Percentiles rank a stretch among this genome's conserved stretches.
phyloP scores from a whole-genome alignment of 1,139 yeast species.

The Kurtzmaniella natalensis region DNA sequence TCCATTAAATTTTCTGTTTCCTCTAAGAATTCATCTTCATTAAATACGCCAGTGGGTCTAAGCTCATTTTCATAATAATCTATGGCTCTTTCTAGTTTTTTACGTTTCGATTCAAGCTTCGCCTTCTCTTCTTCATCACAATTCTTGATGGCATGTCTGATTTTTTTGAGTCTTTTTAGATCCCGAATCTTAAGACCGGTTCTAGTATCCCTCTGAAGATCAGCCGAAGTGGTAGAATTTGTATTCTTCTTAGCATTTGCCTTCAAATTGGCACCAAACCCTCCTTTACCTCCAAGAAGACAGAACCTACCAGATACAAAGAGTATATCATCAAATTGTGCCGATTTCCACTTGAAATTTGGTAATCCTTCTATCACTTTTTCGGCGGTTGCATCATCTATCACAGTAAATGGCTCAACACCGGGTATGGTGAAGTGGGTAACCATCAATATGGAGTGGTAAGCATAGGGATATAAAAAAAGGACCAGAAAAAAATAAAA shows the following conservation, averaged over 20 bases:
- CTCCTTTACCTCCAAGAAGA: conserved; percentile 45
- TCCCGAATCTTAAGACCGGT: conserved; percentile 16
- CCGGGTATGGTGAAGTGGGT: no score
- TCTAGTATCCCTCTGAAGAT: conserved; percentile 13
- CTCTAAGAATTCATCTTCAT: conserved; percentile 17
- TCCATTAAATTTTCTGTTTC: conserved; percentile 18
- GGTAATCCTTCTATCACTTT: no score
- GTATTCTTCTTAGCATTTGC: conserved; percentile 35
- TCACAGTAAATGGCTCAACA: no score
- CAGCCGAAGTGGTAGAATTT: conserved; percentile 17
- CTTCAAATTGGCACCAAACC: conserved; percentile 41
- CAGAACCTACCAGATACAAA: neutral
- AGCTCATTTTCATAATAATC: conserved; percentile 7
- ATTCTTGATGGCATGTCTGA: conserved; percentile 9
- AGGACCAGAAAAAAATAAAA: no score
- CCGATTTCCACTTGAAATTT: neutral
- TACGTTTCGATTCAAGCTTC: conserved; percentile 16
- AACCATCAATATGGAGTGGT: no score
- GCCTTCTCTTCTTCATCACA: conserved; percentile 23
- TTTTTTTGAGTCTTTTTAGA: conserved; percentile 12
- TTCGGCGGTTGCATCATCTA: no score
- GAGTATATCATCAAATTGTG: neutral
- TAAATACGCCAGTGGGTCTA: conserved; percentile 2
- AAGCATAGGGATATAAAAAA: no score
- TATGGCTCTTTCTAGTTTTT: conserved; percentile 8